Conservation (phyloP, 805 yeast genomes). For the Scheffersomyces stipitis region DNA sequence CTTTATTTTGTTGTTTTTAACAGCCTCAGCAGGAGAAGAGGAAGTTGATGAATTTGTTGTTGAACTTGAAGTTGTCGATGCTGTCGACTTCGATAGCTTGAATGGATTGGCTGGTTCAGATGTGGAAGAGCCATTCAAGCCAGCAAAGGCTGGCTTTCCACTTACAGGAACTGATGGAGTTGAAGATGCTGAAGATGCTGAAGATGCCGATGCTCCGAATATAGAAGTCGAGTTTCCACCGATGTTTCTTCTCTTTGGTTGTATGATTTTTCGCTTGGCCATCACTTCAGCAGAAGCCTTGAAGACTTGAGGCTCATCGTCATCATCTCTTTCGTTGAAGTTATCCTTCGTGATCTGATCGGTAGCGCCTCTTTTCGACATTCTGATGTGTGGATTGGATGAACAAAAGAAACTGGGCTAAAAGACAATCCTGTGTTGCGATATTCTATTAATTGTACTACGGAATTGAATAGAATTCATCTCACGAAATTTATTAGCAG, state of each 20-base stretch:
- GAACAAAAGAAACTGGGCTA: too few species aligned
- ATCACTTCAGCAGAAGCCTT: constrained; percentile 61
- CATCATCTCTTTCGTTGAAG: constrained; percentile 32
- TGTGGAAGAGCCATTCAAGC: neutral
- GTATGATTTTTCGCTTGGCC: constrained; percentile 68
- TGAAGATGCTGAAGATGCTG: neutral
- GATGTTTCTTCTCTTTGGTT: constrained; percentile 40
- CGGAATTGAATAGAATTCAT: too few species aligned
- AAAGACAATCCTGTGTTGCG: constrained; percentile 2
- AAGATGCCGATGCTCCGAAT: constrained; percentile 1
- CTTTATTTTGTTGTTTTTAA: constrained; percentile 49
- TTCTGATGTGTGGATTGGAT: constrained; percentile 13
- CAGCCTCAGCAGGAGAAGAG: constrained; percentile 9
- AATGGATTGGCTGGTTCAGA: constrained; percentile 1
- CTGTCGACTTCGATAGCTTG: neutral
- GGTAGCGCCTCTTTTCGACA: constrained; percentile 71
- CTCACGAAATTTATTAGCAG: too few species aligned
- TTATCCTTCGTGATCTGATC: constrained; percentile 62
- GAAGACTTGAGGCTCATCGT: constrained; percentile 30
- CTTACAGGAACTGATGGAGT: constrained; percentile 1
- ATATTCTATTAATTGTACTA: too few species aligned
- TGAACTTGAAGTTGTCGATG: neutral
- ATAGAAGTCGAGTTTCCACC: constrained; percentile 1
- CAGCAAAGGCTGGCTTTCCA: neutral
- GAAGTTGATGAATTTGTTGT: neutral